phyloP scores from a whole-genome alignment of 306 rosid species.

The Quercus cerris region DNA sequence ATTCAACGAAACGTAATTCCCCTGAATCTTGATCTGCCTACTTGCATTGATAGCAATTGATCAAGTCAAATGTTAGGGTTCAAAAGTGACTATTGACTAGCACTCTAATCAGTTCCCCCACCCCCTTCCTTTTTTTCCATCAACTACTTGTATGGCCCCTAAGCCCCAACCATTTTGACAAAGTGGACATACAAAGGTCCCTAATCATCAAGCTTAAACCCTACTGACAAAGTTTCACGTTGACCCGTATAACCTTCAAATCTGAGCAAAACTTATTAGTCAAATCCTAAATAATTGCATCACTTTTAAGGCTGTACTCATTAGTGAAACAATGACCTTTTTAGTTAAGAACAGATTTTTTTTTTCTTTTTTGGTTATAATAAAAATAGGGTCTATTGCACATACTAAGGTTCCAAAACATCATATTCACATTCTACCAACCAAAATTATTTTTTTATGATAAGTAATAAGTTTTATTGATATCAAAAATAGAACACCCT shows the following conservation, averaged over 20 bases:
- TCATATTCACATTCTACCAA: conserved; percentile 8
- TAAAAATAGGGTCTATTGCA: neutral
- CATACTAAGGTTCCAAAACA: neutral
- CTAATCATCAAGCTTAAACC: neutral
- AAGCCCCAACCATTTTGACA: neutral
- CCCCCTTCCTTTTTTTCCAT: no score
- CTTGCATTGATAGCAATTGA: no score
- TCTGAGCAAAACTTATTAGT: neutral
- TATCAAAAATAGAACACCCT: no score
- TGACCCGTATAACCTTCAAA: conserved; percentile 8
- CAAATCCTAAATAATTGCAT: conserved; percentile 4
- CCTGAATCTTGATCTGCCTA: no score
- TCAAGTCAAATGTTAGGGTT: no score
- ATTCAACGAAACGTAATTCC: no score
- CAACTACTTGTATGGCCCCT: neutral
- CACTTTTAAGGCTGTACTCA: neutral
- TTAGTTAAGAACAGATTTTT: neutral
- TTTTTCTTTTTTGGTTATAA: neutral
- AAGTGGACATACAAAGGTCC: neutral
- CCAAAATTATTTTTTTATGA: neutral
- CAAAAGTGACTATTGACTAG: neutral
- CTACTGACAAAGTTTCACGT: conserved; percentile 12
- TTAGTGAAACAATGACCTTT: neutral
- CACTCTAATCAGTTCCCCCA: neutral
- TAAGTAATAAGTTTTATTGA: no score